Conservation (phyloP, 1,284 basidiomycete species). For the Sanghuangporus sanghuang region DNA sequence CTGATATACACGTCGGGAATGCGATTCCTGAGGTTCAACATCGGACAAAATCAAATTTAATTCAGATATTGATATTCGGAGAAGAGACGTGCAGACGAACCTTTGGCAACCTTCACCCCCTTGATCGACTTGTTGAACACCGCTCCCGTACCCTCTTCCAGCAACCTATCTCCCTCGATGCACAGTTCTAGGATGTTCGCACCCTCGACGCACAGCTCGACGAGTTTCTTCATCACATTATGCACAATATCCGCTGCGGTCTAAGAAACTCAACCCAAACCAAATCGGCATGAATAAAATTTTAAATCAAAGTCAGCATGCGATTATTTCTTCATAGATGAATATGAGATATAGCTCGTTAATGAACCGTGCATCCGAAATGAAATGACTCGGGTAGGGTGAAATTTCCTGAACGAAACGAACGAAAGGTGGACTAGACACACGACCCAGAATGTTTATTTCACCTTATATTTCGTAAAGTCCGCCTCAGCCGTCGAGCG, state of each 20-base stretch:
- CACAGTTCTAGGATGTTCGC: conserved; percentile 90
- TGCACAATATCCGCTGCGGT: conserved; percentile 87
- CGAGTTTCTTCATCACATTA: conserved; percentile 82
- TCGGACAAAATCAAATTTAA: not conserved
- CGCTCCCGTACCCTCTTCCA: conserved; percentile 79
- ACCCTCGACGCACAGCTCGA: conserved; percentile 73
- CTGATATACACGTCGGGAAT: conserved; percentile 90
- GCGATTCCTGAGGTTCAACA: conserved; percentile 63
- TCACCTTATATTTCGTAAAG: conserved; percentile 81
- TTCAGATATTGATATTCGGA: not conserved
- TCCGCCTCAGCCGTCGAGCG: conserved; percentile 62
- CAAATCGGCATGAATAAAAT: not conserved
- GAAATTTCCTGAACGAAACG: not conserved
- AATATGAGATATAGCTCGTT: not conserved
- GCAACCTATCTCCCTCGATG: conserved; percentile 86
- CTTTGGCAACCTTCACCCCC: conserved; percentile 84
- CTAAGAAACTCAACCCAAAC: conserved; percentile 34
- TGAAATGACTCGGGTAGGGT: not conserved
- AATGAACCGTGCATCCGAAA: not conserved
- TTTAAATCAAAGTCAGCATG: not conserved
- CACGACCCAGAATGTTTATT: conserved; percentile 15
- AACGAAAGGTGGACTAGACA: not conserved
- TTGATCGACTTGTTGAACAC: conserved; percentile 91
- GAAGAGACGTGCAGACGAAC: conserved; percentile 37
- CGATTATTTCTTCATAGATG: conserved; percentile 15